Percentiles rank a stretch among this genome's conserved stretches.
phyloP scores from a whole-genome alignment of 371 early-diverging fungal genomes.

The Funneliformis caledonium region DNA sequence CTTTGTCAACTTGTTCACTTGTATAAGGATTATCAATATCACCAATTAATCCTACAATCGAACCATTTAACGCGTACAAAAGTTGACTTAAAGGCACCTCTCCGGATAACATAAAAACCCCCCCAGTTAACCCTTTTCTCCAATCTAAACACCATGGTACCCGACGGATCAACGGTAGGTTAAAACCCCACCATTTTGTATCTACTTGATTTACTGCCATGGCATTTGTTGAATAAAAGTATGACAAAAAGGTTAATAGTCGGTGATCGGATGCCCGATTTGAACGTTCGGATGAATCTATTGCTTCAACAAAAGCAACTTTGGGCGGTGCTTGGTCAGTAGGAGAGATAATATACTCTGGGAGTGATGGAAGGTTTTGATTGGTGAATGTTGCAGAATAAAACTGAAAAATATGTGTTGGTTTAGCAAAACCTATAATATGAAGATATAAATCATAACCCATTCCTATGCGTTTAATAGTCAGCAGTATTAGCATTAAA shows the following conservation, averaged over 20 bases:
- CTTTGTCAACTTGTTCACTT: not conserved
- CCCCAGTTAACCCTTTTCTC: constrained; percentile 55
- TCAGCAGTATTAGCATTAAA: not conserved
- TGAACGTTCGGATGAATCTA: constrained; percentile 29
- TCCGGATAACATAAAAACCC: constrained; percentile 60
- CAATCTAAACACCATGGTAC: constrained; percentile 69
- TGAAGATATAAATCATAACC: constrained; percentile 33
- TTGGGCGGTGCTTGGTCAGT: constrained; percentile 33
- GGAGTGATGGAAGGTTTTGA: constrained; percentile 30
- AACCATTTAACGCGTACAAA: constrained; percentile 77
- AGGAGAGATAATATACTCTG: not conserved
- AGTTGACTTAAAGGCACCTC: constrained; percentile 73
- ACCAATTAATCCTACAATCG: constrained; percentile 71
- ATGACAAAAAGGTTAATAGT: constrained; percentile 52
- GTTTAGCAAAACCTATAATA: constrained; percentile 10
- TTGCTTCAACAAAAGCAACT: constrained; percentile 4
- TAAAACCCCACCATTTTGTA: constrained; percentile 61
- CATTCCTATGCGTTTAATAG: constrained; percentile 1
- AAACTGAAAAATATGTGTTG: constrained; percentile 43
- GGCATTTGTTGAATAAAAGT: constrained; percentile 40
- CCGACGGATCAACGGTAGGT: constrained; percentile 55
- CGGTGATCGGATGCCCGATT: constrained; percentile 54
- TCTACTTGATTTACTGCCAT: constrained; percentile 25
- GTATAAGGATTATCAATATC: constrained; percentile 43
- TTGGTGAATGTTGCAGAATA: constrained; percentile 2